A percentile compares a stretch with the other conserved stretches of the same genome.
phyloP scores from a whole-genome alignment of 805 yeast species.

The Komagataella pseudopastoris region DNA sequence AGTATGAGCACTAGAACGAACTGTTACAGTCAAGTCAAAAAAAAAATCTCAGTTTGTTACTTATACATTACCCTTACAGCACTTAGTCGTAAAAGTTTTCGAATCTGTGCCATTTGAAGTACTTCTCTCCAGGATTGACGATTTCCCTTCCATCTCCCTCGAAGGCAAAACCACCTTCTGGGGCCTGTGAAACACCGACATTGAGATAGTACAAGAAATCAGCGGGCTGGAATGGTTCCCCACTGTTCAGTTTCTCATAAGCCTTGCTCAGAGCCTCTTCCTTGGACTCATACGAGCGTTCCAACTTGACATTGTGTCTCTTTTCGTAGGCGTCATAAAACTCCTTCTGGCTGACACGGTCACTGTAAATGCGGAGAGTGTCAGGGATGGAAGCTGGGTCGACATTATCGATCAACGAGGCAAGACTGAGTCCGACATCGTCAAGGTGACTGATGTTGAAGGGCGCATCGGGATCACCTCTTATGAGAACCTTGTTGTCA shows the following conservation, averaged over 20 bases:
- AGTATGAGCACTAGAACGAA: neutral
- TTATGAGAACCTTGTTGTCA: slow-evolving; percentile 19
- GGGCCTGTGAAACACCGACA: slow-evolving; percentile 22
- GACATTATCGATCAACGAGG: slow-evolving; percentile 21
- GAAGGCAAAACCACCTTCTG: slow-evolving; percentile 23
- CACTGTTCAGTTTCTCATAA: slow-evolving; percentile 11
- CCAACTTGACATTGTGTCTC: slow-evolving; percentile 20
- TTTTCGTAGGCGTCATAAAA: slow-evolving; percentile 26
- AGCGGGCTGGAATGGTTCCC: slow-evolving; percentile 15
- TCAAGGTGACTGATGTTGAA: slow-evolving; percentile 21
- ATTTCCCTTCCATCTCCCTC: slow-evolving; percentile 23
- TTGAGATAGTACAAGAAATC: slow-evolving; percentile 26
- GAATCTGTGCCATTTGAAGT: slow-evolving; percentile 29
- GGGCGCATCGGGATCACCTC: slow-evolving; percentile 25
- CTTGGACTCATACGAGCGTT: slow-evolving; percentile 16
- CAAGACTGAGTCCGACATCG: slow-evolving; percentile 32
- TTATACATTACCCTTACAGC: neutral
- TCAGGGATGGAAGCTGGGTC: slow-evolving; percentile 28
- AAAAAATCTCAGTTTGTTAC: no score
- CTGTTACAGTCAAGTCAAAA: neutral
- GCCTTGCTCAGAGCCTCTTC: slow-evolving; percentile 20
- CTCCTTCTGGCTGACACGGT: slow-evolving; percentile 22
- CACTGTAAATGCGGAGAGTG: slow-evolving; percentile 27
- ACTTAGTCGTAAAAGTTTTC: neutral
- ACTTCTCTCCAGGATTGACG: slow-evolving; percentile 28